Evolutionary conservation across 2,329 filamentous ascomycete species (phyloP).

Genomic region (Aureobasidium melanogenum): DNA sequence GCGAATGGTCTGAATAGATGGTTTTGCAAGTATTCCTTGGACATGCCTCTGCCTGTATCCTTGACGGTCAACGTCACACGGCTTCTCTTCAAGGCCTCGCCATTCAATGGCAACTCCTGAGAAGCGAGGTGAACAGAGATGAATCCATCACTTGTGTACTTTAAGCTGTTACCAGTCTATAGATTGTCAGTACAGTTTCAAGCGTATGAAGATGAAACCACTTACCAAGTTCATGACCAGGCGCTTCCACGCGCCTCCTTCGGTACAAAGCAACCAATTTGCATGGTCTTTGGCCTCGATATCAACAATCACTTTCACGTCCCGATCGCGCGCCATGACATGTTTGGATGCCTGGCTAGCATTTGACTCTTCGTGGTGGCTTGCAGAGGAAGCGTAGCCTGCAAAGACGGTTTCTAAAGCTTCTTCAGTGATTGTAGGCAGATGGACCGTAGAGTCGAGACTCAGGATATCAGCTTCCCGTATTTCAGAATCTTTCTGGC

Average conservation of each 20-base stretch:
- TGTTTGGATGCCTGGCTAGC: constrained; percentile 19
- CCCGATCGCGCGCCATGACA: background rate
- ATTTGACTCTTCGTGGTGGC: constrained; percentile 30
- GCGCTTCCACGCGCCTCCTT: constrained; percentile 34
- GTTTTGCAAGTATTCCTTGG: constrained; percentile 21
- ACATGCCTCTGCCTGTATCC: constrained; percentile 29
- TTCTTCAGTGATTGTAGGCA: constrained; percentile 43
- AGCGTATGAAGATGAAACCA: background rate
- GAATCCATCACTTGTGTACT: constrained; percentile 36
- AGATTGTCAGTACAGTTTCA: constrained; percentile 35
- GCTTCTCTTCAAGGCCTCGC: background rate
- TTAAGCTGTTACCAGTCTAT: constrained; percentile 40
- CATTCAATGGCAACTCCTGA: background rate
- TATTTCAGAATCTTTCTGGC: constrained; percentile 6
- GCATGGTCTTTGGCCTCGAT: constrained; percentile 27
- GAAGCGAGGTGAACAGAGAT: constrained; percentile 27
- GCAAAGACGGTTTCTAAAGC: constrained; percentile 42
- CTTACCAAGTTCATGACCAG: constrained; percentile 18
- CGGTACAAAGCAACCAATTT: constrained; percentile 35
- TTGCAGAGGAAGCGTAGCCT: constrained; percentile 16
- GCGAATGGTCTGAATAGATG: constrained; percentile 25
- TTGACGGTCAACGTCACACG: constrained; percentile 14
- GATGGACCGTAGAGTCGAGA: constrained; percentile 26
- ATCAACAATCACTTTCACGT: constrained; percentile 35
- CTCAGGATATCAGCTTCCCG: constrained; percentile 16